Evolutionary conservation across 164 flowering plant genomes (phyloP), one percentile per base, ranked within the genome.

Genomic region (Magnolia kwangsiensis): DNA sequence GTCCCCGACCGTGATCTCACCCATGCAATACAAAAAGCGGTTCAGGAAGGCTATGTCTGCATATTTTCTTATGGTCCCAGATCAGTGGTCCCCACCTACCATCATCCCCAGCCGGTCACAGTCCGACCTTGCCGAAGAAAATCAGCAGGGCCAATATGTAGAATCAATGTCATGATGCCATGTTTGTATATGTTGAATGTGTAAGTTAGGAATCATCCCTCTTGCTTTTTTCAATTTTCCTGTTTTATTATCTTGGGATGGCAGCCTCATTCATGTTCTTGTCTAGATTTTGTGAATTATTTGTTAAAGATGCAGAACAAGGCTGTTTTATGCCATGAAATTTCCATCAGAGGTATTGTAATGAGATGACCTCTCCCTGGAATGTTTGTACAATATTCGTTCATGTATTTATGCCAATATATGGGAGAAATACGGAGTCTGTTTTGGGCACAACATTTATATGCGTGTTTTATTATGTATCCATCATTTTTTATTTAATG

Each of bases 41-140:
- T 96, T 96, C 86, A 87, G 99, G 76, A 96, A 96, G 83, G 98
- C 99, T 67, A 96, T 94, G 99, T 89, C 97, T 16, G 88, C 91
- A 6, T 96, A 96, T 82, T 96, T 96, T 79, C 82, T 96, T 76
- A 91, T 92, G 97, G 92, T 96, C 61, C 99, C 98, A 8, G 99
- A 91, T 86, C 93, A 90, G 64, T 96, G 97, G 98, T 90, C 95
- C 8, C 94, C 97, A 58, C 89, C 89, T 9, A 72, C 87, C 71
- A 83, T 88, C 73, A 76, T 88, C 31, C 93, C 92, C 8, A 91
- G 91, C 76, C 79, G 71, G 50, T 90, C 96, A 2, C 93, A 88
- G 74, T 80, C 89, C 1, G 94, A 91, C 77, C 82, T 90, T 2
- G 72, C 74, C 31, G 96, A 94, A 78, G 97, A 92, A 64, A 89